Percentiles rank a stretch among this genome's conserved stretches.
Evolutionary conservation across 371 early-diverging fungal species (phyloP).

Genomic region (Mucor racemosus): DNA sequence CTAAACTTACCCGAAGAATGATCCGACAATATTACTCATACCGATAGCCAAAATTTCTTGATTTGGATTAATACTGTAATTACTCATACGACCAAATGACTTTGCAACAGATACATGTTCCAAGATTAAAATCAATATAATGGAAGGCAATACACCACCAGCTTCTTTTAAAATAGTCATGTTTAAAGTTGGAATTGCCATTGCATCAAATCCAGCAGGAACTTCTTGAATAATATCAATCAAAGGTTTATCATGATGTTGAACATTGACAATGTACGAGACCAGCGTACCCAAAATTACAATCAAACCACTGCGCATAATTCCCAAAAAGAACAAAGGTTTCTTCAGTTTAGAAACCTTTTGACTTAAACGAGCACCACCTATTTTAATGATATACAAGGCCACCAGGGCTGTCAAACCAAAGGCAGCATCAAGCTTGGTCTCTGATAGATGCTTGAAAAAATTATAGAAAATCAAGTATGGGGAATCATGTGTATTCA

Average conservation of each 20-base stretch:
- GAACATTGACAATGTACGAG: conserved; percentile 34
- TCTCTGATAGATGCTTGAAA: conserved; percentile 37
- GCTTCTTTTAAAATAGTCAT: conserved; percentile 43
- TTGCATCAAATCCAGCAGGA: conserved; percentile 70
- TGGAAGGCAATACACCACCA: conserved; percentile 57
- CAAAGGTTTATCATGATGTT: conserved; percentile 21
- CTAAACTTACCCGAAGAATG: conserved; percentile 72
- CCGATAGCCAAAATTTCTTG: conserved; percentile 91
- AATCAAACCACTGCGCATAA: conserved; percentile 52
- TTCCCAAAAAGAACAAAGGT: conserved; percentile 46
- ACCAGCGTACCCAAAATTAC: conserved; percentile 45
- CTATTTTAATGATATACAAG: conserved; percentile 47
- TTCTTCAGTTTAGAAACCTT: conserved; percentile 35
- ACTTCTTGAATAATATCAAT: conserved; percentile 61
- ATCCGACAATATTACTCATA: conserved; percentile 73
- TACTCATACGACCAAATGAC: conserved; percentile 70
- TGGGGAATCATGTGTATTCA: conserved; percentile 59
- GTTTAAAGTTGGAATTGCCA: conserved; percentile 53
- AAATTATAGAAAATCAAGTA: conserved; percentile 58
- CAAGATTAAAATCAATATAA: conserved; percentile 72
- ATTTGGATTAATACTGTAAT: conserved; percentile 58
- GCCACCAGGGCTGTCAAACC: conserved; percentile 45
- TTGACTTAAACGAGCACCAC: conserved; percentile 34
- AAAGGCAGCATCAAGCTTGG: conserved; percentile 54
- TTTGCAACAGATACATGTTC: conserved; percentile 84